Base-by-base conservation (phyloP, 2,329 filamentous ascomycete species). In the Claviceps cyperi region DNA sequence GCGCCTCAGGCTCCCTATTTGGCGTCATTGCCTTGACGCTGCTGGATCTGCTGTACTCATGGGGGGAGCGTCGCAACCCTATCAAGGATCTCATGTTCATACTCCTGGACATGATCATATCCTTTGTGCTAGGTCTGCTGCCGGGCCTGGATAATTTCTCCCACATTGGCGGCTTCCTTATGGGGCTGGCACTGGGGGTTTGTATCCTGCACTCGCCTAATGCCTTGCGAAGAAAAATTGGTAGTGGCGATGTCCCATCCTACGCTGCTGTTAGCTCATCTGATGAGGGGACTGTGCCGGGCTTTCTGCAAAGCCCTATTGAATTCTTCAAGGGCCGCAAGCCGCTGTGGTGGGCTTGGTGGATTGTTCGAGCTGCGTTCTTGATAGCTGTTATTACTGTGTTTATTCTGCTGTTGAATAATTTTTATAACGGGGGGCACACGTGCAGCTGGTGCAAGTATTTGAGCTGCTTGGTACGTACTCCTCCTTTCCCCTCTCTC, bases 291-390 rank as follows among this genome's bases (percentile, higher is more conserved):
- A 72, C 72, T 21, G 70, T 73, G 17, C 71, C 73, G 24, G 64
- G 70, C 0, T 80, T 84, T 56, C 62, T 78, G 50, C 78, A 80
- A 59, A 79, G 77, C 51, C 79, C 84, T 0, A 63, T 81, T 4
- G 81, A 80, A 5, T 96, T 96, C 68, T 97, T 97, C 71, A 91
- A 90, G 64, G 88, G 87, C 19, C 78, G 92, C 17, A 95, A 94
- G 64, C 84, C 86, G 21, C 74, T 95, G 7, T 98, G 92, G 92
- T 98, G 92, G 92, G 84, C 72, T 5, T 98, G 92, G 92, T 97
- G 91, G 91, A 67, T 95, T 21, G 75, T 97, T 28, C 79, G 92
- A 17, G 86, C 78, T 1, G 87, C 77, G 0, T 83, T 84, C 22
- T 70, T 98, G 48, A 76, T 95, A 7, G 76, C 81, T n/a, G 84